Evolutionary conservation across 2,329 filamentous ascomycete genomes (phyloP).

Genomic region (Aspergillus transmontanensis): DNA sequence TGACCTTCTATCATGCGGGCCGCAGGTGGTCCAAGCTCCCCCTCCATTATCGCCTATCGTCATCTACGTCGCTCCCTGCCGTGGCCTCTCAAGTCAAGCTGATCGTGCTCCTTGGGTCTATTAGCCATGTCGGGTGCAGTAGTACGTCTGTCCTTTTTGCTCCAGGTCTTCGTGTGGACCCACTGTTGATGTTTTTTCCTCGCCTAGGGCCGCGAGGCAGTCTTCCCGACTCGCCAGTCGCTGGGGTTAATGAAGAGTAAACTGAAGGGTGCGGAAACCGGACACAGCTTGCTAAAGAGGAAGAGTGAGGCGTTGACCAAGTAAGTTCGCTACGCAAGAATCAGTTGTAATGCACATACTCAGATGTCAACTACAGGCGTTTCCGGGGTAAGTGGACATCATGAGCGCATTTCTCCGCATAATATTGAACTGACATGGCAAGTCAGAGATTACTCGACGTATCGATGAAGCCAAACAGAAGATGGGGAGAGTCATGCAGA

Average conservation of each 20-base stretch:
- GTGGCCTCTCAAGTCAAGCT: slow-evolving; percentile 15
- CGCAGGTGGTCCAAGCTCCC: slow-evolving; percentile 25
- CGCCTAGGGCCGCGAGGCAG: slow-evolving; percentile 82
- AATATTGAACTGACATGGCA: slow-evolving; percentile 27
- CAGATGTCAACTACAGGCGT: slow-evolving; percentile 57
- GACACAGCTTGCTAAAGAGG: slow-evolving; percentile 91
- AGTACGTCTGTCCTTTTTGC: slow-evolving; percentile 17
- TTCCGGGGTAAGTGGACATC: slow-evolving; percentile 71
- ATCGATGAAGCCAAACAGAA: slow-evolving; percentile 99
- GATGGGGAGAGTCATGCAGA: slow-evolving; percentile 99
- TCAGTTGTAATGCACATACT: neutral
- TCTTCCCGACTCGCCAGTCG: slow-evolving; percentile 97
- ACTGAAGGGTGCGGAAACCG: slow-evolving; percentile 88
- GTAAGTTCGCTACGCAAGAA: slow-evolving; percentile 52
- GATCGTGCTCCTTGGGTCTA: slow-evolving; percentile 9
- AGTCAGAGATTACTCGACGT: slow-evolving; percentile 84
- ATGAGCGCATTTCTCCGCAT: slow-evolving; percentile 25
- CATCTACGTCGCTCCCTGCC: slow-evolving; percentile 22
- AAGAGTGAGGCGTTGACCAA: slow-evolving; percentile 99
- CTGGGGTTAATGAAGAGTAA: slow-evolving; percentile 97
- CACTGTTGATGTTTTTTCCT: neutral
- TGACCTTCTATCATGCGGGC: slow-evolving; percentile 27
- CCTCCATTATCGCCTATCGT: slow-evolving; percentile 31
- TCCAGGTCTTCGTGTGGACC: neutral
- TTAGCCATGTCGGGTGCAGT: slow-evolving; percentile 40